phyloP scores from a whole-genome alignment of 305 asterid genomes.

The Petunia hybrid region DNA sequence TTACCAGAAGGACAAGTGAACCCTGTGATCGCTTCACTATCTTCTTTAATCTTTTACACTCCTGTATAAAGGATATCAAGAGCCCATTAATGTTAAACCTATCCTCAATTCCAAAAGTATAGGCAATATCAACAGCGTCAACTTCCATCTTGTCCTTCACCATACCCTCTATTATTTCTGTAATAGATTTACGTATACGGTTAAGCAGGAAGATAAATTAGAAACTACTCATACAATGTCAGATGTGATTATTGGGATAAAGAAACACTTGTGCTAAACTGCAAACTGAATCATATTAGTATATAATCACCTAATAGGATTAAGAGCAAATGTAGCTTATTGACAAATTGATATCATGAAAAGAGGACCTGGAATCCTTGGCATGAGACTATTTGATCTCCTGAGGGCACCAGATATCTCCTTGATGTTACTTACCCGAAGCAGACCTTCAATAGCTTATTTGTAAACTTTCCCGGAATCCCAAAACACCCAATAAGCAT shows the following conservation, averaged over 20 bases:
- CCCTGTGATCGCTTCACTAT: conserved; percentile 52
- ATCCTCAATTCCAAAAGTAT: conserved; percentile 71
- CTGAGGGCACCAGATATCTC: conserved; percentile 56
- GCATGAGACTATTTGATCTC: conserved; percentile 60
- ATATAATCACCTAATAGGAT: conserved; percentile 13
- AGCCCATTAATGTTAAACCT: conserved; percentile 57
- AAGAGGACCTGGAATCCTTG: conserved; percentile 67
- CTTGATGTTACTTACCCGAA: conserved; percentile 58
- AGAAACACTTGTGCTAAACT: not conserved
- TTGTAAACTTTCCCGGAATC: conserved; percentile 53
- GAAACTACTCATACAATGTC: conserved; percentile 14
- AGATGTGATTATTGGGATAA: not conserved
- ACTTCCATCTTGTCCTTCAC: conserved; percentile 67
- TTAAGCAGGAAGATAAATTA: conserved; percentile 1
- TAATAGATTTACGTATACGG: conserved; percentile 30
- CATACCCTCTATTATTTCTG: conserved; percentile 71
- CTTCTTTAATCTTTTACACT: conserved; percentile 58
- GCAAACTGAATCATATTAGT: conserved; percentile 1
- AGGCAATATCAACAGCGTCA: conserved; percentile 71
- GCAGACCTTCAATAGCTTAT: conserved; percentile 67
- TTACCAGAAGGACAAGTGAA: conserved; percentile 54
- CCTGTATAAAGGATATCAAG: conserved; percentile 62
- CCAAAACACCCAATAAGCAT: conserved; percentile 77
- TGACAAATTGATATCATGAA: conserved; percentile 25
- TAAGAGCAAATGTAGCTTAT: conserved; percentile 10